A percentile compares a stretch with the other conserved stretches of the same genome.
Conservation (phyloP, 1,284 basidiomycete species). For the Cystobasidium pallidum region DNA sequence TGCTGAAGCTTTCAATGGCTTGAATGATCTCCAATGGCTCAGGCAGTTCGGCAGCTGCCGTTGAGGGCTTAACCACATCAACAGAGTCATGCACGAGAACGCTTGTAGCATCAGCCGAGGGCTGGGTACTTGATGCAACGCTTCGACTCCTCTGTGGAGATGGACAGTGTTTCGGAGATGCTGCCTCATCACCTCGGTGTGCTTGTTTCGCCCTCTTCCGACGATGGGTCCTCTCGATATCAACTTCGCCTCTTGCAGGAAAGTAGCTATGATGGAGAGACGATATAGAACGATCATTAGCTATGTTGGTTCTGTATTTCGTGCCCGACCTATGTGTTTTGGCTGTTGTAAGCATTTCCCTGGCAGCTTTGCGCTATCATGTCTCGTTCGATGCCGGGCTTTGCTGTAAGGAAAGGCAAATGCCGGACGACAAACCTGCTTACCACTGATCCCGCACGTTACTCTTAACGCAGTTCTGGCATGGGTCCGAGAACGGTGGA, state of each 20-base stretch:
- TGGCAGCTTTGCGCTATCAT: not conserved
- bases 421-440: not conserved
- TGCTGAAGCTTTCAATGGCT: conserved; percentile 31
- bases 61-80: not conserved
- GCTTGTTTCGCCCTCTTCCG: conserved; percentile 21
- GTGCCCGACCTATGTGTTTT: no score
- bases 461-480: conserved; percentile 25
- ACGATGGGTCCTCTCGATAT: conserved; percentile 15
- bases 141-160: not conserved
- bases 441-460: conserved; percentile 31
- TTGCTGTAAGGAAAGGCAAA: not conserved
- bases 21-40: conserved; percentile 20
- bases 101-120: not conserved
- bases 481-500: conserved; percentile 32
- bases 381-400: not conserved
- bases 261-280: no score
- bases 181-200: not conserved
- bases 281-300: no score
- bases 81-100: not conserved
- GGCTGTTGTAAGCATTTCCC: no score
- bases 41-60: conserved; percentile 11
- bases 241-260: conserved; percentile 34
- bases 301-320: no score
- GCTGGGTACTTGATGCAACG: not conserved
- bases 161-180: not conserved